Evolutionary conservation across 441 rosid genomes (phyloP).

Genomic region (Omphalea diandra): DNA sequence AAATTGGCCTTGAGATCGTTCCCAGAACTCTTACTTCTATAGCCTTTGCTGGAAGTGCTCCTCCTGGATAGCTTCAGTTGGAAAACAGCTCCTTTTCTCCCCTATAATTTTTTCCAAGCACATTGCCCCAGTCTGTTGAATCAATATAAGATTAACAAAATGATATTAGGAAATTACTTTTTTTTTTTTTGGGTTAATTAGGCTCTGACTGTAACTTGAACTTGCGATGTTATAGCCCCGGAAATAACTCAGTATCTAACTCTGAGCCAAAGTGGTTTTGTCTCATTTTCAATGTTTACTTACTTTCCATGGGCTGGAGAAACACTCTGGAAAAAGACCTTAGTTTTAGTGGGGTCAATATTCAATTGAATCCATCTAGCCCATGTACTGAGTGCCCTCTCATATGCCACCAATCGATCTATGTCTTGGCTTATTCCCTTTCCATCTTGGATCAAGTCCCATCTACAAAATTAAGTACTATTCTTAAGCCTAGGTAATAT

Average conservation of each 20-base stretch:
- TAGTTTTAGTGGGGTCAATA: conserved; percentile 15
- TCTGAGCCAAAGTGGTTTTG: too few relatives aligned
- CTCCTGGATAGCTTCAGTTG: conserved; percentile 1
- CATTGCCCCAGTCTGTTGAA: conserved; percentile 15
- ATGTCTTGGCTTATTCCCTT: conserved; percentile 4
- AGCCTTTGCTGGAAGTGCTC: conserved; percentile 14
- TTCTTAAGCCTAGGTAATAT: too few relatives aligned
- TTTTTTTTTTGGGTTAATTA: too few relatives aligned
- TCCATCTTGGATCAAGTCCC: conserved; percentile 21
- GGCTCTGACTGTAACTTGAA: too few relatives aligned
- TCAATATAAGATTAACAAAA: neutral
- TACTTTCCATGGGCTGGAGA: conserved; percentile 22
- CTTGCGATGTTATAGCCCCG: too few relatives aligned
- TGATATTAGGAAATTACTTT: neutral
- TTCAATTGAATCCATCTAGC: conserved; percentile 12
- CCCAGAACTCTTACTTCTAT: conserved; percentile 10
- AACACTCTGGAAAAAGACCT: conserved; percentile 20
- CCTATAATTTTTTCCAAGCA: conserved; percentile 11
- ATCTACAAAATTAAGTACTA: conserved; percentile 9
- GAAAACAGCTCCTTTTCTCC: conserved; percentile 21
- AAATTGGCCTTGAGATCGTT: conserved; percentile 10
- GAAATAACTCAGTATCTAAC: too few relatives aligned
- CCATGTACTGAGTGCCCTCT: conserved; percentile 19
- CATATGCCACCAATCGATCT: conserved; percentile 17
- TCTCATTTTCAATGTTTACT: neutral